Evolutionary conservation across 179 eudicot species (phyloP).

Genomic region (Corrigiola litoralis): DNA sequence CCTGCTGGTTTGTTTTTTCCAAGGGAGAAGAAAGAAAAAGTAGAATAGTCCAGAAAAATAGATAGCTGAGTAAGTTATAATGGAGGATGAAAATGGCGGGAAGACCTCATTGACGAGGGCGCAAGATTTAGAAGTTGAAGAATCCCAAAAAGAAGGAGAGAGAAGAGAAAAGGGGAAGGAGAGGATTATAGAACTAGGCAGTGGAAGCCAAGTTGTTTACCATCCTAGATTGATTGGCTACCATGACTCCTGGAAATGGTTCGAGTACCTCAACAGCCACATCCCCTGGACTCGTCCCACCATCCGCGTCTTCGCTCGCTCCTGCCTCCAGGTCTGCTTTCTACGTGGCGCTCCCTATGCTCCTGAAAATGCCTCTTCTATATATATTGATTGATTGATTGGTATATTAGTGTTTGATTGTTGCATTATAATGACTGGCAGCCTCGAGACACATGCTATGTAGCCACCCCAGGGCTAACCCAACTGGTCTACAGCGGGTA

Average conservation of each 20-base stretch:
- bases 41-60: too few species aligned
- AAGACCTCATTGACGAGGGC: too few species aligned
- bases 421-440: conserved; percentile 33
- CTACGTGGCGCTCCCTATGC: neutral
- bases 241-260: conserved; percentile 51
- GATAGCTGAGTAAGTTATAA: too few species aligned
- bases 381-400: neutral
- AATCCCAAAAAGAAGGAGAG: neutral
- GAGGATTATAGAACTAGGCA: conserved; percentile 41
- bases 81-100: too few species aligned
- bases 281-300: conserved; percentile 94
- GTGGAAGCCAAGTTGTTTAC: conserved; percentile 64
- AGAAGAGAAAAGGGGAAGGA: neutral
- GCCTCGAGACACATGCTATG: conserved; percentile 94
- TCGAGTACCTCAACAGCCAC: conserved; percentile 54
- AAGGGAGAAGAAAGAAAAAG: too few species aligned
- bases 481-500: conserved; percentile 72
- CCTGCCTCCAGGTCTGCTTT: conserved; percentile 56
- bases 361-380: too few species aligned
- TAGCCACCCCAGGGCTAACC: conserved; percentile 57
- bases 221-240: conserved; percentile 40
- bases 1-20: too few species aligned
- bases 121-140: too few species aligned
- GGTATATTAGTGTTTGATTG: neutral
- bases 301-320: conserved; percentile 72